Evolutionary conservation across 495 filamentous ascomycete species (phyloP).

Genomic region (Melanomma pulvis-pyrius): DNA sequence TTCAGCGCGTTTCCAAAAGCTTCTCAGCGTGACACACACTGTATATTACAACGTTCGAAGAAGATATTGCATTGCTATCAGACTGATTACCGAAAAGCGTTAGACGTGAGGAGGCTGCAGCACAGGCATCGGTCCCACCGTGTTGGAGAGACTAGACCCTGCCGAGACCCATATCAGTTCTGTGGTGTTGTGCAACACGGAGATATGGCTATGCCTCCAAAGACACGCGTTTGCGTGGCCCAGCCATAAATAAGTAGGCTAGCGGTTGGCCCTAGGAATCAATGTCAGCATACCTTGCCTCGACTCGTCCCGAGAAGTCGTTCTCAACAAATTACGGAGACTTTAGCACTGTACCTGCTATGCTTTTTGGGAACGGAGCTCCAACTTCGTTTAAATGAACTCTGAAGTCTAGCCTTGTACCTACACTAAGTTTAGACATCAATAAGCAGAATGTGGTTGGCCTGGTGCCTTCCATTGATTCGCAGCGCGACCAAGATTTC

Average conservation of each 20-base stretch:
- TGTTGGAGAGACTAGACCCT: constrained; percentile 12
- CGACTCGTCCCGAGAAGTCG: neutral
- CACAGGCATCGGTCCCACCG: neutral
- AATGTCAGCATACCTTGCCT: neutral
- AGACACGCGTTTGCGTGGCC: neutral
- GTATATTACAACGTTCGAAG: constrained; percentile 19
- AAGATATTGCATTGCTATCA: neutral
- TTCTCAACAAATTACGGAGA: neutral
- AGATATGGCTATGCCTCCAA: neutral
- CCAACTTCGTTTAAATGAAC: neutral
- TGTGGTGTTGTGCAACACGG: constrained; percentile 1
- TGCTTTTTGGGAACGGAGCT: neutral
- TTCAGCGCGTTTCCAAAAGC: neutral
- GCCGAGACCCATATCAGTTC: neutral
- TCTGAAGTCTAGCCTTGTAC: neutral
- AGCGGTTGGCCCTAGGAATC: neutral
- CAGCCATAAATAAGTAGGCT: neutral
- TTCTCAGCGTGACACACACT: constrained; percentile 7
- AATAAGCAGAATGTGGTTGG: neutral
- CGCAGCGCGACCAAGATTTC: neutral
- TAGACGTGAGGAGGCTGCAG: neutral
- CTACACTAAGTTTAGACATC: neutral
- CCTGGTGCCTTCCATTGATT: neutral
- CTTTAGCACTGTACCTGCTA: neutral
- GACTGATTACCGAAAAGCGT: constrained; percentile 8